These are phyloP conservation scores for Malus sieversii DNA, from an alignment of 306 rosid species.

Conservation along the genomic window DNA sequence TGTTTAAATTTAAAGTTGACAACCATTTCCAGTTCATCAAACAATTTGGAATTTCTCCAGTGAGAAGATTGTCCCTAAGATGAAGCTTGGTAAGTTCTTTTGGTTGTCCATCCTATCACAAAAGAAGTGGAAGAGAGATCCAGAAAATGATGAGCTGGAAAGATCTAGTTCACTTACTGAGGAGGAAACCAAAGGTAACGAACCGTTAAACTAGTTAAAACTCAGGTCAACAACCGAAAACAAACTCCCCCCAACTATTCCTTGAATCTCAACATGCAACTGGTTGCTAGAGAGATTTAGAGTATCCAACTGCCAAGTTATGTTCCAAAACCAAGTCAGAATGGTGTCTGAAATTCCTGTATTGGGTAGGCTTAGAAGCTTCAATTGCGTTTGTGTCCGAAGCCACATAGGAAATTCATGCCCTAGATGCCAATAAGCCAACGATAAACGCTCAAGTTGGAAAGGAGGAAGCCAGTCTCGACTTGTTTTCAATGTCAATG, in stretches of 20 bases:
- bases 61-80: slow-evolving; percentile 5
- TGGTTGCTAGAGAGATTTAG: slow-evolving; percentile 24
- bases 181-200: background rate
- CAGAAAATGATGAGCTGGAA: slow-evolving; percentile 7
- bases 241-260: background rate
- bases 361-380: slow-evolving; percentile 7
- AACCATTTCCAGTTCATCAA: background rate
- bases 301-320: background rate
- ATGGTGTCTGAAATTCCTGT: slow-evolving; percentile 19
- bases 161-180: background rate
- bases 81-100: background rate
- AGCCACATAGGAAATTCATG: slow-evolving; percentile 36
- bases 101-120: background rate
- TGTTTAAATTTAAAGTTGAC: background rate
- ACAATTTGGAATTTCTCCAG: slow-evolving; percentile 18
- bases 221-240: background rate
- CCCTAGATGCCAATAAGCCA: slow-evolving; percentile 23
- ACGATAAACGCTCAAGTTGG: slow-evolving; percentile 5
- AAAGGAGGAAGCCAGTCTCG: slow-evolving; percentile 16
- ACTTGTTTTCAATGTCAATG: background rate
- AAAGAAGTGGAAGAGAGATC: background rate
- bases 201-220: background rate
- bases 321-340: slow-evolving; percentile 34
- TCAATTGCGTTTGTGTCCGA: background rate
- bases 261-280: slow-evolving; percentile 16